Evolutionary conservation across 2,329 filamentous ascomycete genomes (phyloP), one percentile per base, ranked within the genome.

Genomic region (Byssochlamys sp.): DNA sequence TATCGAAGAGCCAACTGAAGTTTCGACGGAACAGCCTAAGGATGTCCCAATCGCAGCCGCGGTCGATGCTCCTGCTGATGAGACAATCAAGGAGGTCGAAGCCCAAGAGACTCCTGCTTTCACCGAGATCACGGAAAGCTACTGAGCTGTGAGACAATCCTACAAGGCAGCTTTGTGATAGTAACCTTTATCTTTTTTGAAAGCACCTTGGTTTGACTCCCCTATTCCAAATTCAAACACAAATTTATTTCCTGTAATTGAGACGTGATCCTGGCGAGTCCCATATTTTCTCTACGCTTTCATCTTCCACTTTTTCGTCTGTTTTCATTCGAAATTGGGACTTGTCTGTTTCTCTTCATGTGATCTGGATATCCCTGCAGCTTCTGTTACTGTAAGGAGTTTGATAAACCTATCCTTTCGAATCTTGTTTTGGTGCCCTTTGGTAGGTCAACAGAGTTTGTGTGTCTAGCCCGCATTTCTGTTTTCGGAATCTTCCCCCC

Each of bases 1-100:
- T 29, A 48, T 51, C 12, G 58, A 63, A 29, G 51, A 51, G 49
- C 49, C 25, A 26, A 51, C 10, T 14, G 49, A 51, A 51, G 25
- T 24, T 26, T 24, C 25, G 1, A 10, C 24, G 27, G 49, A 51
- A 28, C 19, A 51, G 2, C 19, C 49, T 25, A 28, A 51, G 49
- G 49, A 25, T 26, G 25, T 28, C 26, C 39, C 35, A 49, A 35
- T 3, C 12, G 7, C 33, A 12, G 33, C 35, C 25, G 45, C 2
- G 10, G 53, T 24, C 26, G 24, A 54, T 19, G 27, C 53, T 19
- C 19, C n/a, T 14, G 53, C 14, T 10, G 19, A 29, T 9, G 29
- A 26, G 26, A n/a, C 53, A 10, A 27, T 4, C 12, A 39, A 29
- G 14, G 53, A 35, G 31, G 19, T 3, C 14, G n/a, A 54, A 54